Evolutionary conservation across 2,329 filamentous ascomycete genomes (phyloP).

Genomic region (Diaporthe nobilis): DNA sequence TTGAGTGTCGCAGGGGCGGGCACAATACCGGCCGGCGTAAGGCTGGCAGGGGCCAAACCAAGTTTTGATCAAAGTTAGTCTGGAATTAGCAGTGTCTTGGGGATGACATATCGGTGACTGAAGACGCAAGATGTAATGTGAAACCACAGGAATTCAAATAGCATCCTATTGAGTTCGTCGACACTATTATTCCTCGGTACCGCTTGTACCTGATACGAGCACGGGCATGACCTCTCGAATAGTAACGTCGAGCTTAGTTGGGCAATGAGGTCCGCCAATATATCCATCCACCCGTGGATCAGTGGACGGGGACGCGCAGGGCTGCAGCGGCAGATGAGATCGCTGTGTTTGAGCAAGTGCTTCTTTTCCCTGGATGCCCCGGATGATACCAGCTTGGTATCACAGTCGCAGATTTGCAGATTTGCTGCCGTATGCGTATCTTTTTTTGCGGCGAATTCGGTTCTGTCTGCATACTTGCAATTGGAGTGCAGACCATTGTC

Average conservation of each 20-base stretch:
- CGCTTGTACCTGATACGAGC: background rate
- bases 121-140: constrained; percentile 16
- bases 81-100: constrained; percentile 1
- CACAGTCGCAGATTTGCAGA: background rate
- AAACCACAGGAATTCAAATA: constrained; percentile 27
- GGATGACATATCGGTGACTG: background rate
- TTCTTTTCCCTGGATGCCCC: background rate
- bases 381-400: background rate
- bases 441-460: background rate
- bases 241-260: background rate
- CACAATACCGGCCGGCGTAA: background rate
- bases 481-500: background rate
- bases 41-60: constrained; percentile 24
- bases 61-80: constrained; percentile 19
- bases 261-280: constrained; percentile 8
- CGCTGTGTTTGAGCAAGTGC: background rate
- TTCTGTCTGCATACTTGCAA: background rate
- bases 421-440: background rate
- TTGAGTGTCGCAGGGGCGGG: background rate
- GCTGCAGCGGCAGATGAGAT: background rate
- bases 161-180: constrained; percentile 12
- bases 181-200: background rate
- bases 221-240: background rate
- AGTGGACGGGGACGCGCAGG: background rate
- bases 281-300: background rate